Evolutionary conservation across 169 alveolate genomes (phyloP).

Genomic region (Plasmodium malariae): DNA sequence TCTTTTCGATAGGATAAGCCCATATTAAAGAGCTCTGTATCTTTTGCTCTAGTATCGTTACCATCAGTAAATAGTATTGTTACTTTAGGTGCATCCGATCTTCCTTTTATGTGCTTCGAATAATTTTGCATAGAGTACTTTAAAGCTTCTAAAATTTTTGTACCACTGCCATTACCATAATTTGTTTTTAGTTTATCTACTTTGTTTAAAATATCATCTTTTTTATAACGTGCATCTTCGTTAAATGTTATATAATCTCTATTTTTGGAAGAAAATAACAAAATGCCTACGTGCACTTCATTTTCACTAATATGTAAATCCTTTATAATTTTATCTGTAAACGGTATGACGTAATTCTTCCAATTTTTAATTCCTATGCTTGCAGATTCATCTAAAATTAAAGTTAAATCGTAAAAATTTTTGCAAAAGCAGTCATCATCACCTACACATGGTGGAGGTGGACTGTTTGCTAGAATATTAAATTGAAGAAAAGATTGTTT

Average conservation of each 20-base stretch:
- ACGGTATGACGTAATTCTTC: slow-evolving; percentile 46
- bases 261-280: slow-evolving; percentile 23
- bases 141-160: slow-evolving; percentile 44
- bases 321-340: slow-evolving; percentile 54
- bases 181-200: slow-evolving; percentile 47
- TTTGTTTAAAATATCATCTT: slow-evolving; percentile 48
- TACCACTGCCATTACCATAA: slow-evolving; percentile 29
- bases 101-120: slow-evolving; percentile 23
- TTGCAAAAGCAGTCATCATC: slow-evolving; percentile 59
- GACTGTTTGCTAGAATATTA: not conserved
- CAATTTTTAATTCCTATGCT: slow-evolving; percentile 45
- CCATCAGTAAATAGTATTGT: slow-evolving; percentile 74
- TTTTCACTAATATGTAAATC: slow-evolving; percentile 35
- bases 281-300: slow-evolving; percentile 71
- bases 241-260: slow-evolving; percentile 59
- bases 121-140: slow-evolving; percentile 55
- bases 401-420: slow-evolving; percentile 71
- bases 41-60: slow-evolving; percentile 15
- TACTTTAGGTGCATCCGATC: slow-evolving; percentile 63
- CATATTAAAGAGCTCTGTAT: slow-evolving; percentile 20
- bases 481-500: slow-evolving; percentile 48
- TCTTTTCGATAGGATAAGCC: slow-evolving; percentile 26
- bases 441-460: slow-evolving; percentile 52
- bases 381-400: slow-evolving; percentile 70
- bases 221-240: slow-evolving; percentile 29